These are phyloP conservation scores for Clohesyomyces aquaticus DNA, from an alignment of 495 filamentous ascomycete species.

Conservation along the genomic window DNA sequence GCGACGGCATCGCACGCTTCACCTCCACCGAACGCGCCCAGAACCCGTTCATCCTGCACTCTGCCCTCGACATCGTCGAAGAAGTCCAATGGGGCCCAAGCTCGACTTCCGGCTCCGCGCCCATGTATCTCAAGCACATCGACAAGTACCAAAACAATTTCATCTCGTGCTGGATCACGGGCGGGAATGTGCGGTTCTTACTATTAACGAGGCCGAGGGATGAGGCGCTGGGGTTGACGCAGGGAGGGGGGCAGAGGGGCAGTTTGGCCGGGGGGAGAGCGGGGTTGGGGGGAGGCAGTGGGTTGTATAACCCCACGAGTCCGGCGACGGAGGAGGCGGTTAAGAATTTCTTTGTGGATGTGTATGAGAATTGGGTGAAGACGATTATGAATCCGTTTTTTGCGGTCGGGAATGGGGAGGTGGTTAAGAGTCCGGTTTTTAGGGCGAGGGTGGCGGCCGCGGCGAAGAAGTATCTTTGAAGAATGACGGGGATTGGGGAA, in stretches of 20 bases:
- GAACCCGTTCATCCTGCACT: conserved; percentile 97
- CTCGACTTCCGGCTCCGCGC: conserved; percentile 17
- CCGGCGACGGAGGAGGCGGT: conserved; percentile 94
- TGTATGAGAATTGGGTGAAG: conserved; percentile 94
- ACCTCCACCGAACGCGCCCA: conserved; percentile 82
- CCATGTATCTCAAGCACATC: conserved; percentile 91
- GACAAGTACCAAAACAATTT: conserved; percentile 91
- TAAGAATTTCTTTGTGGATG: conserved; percentile 87
- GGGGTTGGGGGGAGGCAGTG: conserved; percentile 22
- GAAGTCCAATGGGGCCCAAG: conserved; percentile 81
- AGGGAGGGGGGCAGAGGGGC: conserved; percentile 37
- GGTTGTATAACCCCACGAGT: conserved; percentile 75
- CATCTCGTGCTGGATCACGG: conserved; percentile 89
- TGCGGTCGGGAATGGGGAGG: conserved; percentile 72
- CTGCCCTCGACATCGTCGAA: conserved; percentile 88
- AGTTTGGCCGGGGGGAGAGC: conserved; percentile 32
- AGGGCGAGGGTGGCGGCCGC: conserved; percentile 76
- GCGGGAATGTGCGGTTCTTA: conserved; percentile 80
- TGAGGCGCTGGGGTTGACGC: conserved; percentile 45
- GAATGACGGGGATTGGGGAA: neutral
- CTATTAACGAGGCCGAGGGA: conserved; percentile 77
- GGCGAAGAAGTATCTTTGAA: conserved; percentile 87
- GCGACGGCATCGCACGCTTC: conserved; percentile 88
- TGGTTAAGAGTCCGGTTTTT: conserved; percentile 84
- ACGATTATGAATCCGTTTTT: conserved; percentile 98